Evolutionary conservation across 257 asterid genomes (phyloP).

Genomic region (Solanum peruvianum): DNA sequence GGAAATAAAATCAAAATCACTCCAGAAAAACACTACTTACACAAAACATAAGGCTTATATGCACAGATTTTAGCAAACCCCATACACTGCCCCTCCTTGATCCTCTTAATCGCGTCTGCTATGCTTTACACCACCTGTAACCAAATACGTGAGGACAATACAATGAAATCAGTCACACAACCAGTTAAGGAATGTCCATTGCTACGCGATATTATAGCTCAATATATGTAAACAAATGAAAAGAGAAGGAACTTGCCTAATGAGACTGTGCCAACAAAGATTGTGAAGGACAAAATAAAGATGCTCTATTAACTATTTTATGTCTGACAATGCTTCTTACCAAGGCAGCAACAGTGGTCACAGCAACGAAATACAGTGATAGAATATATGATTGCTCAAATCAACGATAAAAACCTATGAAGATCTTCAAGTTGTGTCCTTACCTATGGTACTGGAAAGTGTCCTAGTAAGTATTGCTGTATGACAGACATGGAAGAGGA

Average conservation of each 20-base stretch:
- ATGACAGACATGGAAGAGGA: slow-evolving; percentile 50
- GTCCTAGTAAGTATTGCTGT: slow-evolving; percentile 36
- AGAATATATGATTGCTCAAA: neutral
- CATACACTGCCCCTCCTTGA: slow-evolving; percentile 17
- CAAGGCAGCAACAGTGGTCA: neutral
- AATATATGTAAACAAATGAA: neutral
- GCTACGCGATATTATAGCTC: neutral
- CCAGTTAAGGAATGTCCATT: neutral
- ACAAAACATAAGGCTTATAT: neutral
- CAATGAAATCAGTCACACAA: neutral
- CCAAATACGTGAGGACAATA: neutral
- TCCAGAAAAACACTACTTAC: neutral
- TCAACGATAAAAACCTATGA: neutral
- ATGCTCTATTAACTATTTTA: neutral
- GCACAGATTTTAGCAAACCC: slow-evolving; percentile 53
- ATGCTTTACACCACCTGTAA: neutral
- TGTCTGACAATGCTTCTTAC: neutral
- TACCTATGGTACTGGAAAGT: slow-evolving; percentile 42
- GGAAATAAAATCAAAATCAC: neutral
- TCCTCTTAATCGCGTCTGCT: slow-evolving; percentile 21
- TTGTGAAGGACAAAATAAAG: neutral
- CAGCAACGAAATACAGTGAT: neutral
- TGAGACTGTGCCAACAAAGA: accelerated
- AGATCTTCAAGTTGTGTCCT: neutral
- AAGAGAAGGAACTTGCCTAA: neutral